These are phyloP conservation scores for Erysimum cheiranthoides DNA, from an alignment of 345 rosid species.

Conservation along the genomic window DNA sequence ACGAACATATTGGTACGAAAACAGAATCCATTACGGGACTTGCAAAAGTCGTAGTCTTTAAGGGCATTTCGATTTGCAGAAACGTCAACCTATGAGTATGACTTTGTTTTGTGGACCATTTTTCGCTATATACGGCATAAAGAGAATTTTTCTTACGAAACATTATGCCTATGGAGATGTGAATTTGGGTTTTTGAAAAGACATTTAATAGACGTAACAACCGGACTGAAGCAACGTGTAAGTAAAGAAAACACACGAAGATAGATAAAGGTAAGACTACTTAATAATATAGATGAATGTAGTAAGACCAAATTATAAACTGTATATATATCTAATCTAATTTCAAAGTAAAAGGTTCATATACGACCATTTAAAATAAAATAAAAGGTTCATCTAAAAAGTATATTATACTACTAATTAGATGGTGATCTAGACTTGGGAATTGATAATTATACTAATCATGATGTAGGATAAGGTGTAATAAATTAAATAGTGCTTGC, in stretches of 20 bases:
- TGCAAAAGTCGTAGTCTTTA: slow-evolving; percentile 19
- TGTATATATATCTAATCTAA: slow-evolving; percentile 11
- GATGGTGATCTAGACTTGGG: slow-evolving; percentile 29
- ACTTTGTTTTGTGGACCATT: slow-evolving; percentile 24
- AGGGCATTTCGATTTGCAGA: slow-evolving; percentile 17
- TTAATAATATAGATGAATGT: slow-evolving; percentile 9
- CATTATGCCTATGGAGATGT: slow-evolving; percentile 1
- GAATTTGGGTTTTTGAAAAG: slow-evolving; percentile 28
- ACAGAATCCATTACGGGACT: neutral
- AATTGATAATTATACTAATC: slow-evolving; percentile 25
- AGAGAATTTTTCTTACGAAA: neutral
- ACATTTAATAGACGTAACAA: slow-evolving; percentile 39
- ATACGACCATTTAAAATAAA: neutral
- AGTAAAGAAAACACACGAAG: slow-evolving; percentile 35
- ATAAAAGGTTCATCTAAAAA: slow-evolving; percentile 11
- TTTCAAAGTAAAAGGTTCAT: slow-evolving; percentile 21
- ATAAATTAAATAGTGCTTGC: slow-evolving; percentile 30
- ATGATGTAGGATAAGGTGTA: slow-evolving; percentile 29
- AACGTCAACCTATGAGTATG: slow-evolving; percentile 26
- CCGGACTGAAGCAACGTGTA: slow-evolving; percentile 36
- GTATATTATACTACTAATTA: slow-evolving; percentile 9
- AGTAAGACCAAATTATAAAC: slow-evolving; percentile 1
- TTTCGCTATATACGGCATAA: slow-evolving; percentile 11
- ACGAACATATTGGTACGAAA: slow-evolving; percentile 1
- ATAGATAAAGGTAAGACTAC: slow-evolving; percentile 32